These are phyloP conservation scores for Populus hybrid DNA, from an alignment of 441 rosid genomes.

Conservation along the genomic window DNA sequence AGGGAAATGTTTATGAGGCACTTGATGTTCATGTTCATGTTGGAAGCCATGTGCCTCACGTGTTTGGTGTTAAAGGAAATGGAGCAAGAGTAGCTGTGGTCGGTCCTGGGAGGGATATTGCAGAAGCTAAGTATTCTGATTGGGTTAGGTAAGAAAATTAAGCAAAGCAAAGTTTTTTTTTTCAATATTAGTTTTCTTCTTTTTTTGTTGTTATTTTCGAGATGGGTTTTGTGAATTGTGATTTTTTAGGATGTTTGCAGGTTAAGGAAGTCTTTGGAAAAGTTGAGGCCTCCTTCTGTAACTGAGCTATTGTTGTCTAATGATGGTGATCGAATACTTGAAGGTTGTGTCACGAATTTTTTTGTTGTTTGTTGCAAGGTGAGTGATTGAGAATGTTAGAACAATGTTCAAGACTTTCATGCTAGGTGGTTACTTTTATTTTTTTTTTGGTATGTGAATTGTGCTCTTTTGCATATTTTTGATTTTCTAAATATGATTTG, in stretches of 20 bases:
- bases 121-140: constrained; percentile 74
- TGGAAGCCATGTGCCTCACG: constrained; percentile 46
- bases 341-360: constrained; percentile 71
- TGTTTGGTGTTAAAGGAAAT: constrained; percentile 43
- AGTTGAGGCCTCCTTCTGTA: constrained; percentile 62
- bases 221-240: constrained; percentile 11
- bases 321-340: constrained; percentile 80
- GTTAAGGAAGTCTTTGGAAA: constrained; percentile 76
- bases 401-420: not conserved
- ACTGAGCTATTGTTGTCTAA: constrained; percentile 77
- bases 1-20: constrained; percentile 20
- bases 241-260: constrained; percentile 33
- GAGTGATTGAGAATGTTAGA: constrained; percentile 19
- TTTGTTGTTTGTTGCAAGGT: constrained; percentile 68
- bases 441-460: not conserved
- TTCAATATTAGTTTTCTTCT: not conserved
- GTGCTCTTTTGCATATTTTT: not conserved
- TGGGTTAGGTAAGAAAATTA: constrained; percentile 73
- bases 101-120: constrained; percentile 62
- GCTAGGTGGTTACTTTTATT: not conserved
- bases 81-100: constrained; percentile 73
- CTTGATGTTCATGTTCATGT: constrained; percentile 64
- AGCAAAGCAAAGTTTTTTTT: not conserved
- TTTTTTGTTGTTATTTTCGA: not conserved
- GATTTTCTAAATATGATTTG: not conserved